A percentile compares a stretch with the other conserved stretches of the same genome.
These are phyloP conservation scores for Solanum corneliomulleri DNA, from an alignment of 257 asterid species.

Conservation along the genomic window DNA sequence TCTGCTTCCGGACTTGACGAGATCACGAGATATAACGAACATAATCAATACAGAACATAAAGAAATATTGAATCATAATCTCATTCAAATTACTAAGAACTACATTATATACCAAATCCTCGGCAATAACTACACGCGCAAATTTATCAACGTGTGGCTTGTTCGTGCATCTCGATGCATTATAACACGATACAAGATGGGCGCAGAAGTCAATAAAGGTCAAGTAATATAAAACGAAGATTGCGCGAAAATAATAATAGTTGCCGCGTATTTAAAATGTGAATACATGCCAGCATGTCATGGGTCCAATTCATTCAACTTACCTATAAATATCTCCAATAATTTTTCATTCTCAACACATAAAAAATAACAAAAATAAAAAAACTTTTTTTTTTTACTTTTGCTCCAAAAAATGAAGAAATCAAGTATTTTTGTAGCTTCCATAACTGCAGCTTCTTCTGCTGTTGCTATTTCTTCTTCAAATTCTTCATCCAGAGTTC, in stretches of 20 bases:
- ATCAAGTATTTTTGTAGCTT: slow-evolving; percentile 38
- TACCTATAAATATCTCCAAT: background rate
- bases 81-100: too few relatives aligned
- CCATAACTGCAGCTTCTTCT: slow-evolving; percentile 28
- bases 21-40: too few relatives aligned
- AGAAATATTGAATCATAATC: too few relatives aligned
- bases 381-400: background rate
- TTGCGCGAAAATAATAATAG: too few relatives aligned
- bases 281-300: background rate
- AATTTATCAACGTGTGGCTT: too few relatives aligned
- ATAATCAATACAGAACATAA: too few relatives aligned
- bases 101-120: too few relatives aligned
- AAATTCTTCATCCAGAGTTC: slow-evolving; percentile 26
- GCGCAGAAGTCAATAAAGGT: rapidly evolving
- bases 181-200: too few relatives aligned
- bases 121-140: rapidly evolving
- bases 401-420: slow-evolving; percentile 32
- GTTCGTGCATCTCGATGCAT: too few relatives aligned
- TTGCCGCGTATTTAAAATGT: background rate
- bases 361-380: background rate
- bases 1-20: too few relatives aligned
- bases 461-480: slow-evolving; percentile 24
- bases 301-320: background rate
- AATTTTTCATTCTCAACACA: background rate
- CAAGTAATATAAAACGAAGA: too few relatives aligned